Evolutionary conservation across 2,329 filamentous ascomycete species (phyloP).

Genomic region (Teratosphaeria gauchensis): DNA sequence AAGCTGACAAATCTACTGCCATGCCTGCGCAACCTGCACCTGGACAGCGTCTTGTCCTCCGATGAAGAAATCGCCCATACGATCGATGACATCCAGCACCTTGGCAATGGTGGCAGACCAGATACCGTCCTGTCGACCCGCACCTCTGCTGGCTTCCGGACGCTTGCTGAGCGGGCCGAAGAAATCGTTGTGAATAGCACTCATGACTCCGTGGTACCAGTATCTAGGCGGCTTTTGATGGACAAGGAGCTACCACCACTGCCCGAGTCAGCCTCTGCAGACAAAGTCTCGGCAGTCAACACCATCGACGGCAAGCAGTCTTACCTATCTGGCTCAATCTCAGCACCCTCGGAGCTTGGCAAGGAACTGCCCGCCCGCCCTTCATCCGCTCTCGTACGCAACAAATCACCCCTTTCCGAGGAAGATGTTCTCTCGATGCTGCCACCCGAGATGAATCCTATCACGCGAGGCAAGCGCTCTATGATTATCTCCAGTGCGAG

Average conservation of each 20-base stretch:
- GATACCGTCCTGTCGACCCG: slow-evolving; percentile 26
- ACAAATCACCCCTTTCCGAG: slow-evolving; percentile 20
- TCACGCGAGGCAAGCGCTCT: slow-evolving; percentile 24
- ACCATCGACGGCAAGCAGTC: slow-evolving; percentile 16
- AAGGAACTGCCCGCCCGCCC: slow-evolving; percentile 15
- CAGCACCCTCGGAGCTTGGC: slow-evolving; percentile 21
- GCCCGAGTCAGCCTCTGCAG: slow-evolving; percentile 20
- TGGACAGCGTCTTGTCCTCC: slow-evolving; percentile 25
- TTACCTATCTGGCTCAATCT: slow-evolving; percentile 24
- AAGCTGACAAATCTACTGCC: slow-evolving; percentile 38
- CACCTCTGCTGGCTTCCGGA: slow-evolving; percentile 28
- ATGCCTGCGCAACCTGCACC: slow-evolving; percentile 30
- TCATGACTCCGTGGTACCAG: slow-evolving; percentile 23
- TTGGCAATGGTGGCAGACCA: slow-evolving; percentile 17
- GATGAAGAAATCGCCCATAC: slow-evolving; percentile 28
- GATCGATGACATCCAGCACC: slow-evolving; percentile 26
- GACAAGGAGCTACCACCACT: slow-evolving; percentile 30
- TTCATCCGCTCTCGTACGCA: slow-evolving; percentile 19
- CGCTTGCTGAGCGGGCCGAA: slow-evolving; percentile 28
- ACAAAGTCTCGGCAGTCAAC: slow-evolving; percentile 15
- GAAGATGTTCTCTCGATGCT: slow-evolving; percentile 23
- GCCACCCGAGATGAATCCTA: slow-evolving; percentile 24
- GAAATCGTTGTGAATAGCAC: slow-evolving; percentile 28
- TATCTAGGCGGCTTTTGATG: slow-evolving; percentile 7
- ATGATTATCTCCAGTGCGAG: slow-evolving; percentile 28